Percentiles rank a stretch among this genome's conserved stretches.
Evolutionary conservation across 441 rosid genomes (phyloP).

Genomic region (Erodium chrysanthum): DNA sequence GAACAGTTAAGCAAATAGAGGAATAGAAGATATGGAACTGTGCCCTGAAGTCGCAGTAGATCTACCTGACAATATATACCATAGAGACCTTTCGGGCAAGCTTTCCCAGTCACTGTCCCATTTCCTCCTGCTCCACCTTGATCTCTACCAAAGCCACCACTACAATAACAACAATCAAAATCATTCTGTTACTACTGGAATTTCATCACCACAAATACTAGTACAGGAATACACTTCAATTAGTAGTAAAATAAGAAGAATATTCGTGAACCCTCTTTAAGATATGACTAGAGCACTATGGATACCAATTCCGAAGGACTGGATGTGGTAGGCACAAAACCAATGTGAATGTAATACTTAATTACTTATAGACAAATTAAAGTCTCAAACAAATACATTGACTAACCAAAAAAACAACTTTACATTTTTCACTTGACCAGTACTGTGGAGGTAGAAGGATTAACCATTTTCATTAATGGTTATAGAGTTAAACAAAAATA

Average conservation of each 20-base stretch:
- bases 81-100: slow-evolving; percentile 87
- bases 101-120: slow-evolving; percentile 82
- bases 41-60: neutral
- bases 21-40: slow-evolving; percentile 2
- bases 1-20: neutral
- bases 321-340: neutral
- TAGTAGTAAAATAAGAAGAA: neutral
- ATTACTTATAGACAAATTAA: neutral
- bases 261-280: neutral
- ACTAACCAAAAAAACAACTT: neutral
- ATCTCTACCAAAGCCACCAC: slow-evolving; percentile 70
- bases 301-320: too few species aligned
- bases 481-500: neutral
- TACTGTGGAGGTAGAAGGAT: neutral
- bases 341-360: neutral
- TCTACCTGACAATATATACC: slow-evolving; percentile 85
- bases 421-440: neutral
- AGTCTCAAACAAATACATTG: neutral
- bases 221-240: slow-evolving; percentile 13
- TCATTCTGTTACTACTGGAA: slow-evolving; percentile 9
- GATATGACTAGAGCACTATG: neutral
- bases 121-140: slow-evolving; percentile 55
- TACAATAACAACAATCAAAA: slow-evolving; percentile 20
- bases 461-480: neutral
- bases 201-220: slow-evolving; percentile 7